A percentile compares a stretch with the other conserved stretches of the same genome.
Conservation (phyloP, 345 rosid genomes). For the Linum tenue region DNA sequence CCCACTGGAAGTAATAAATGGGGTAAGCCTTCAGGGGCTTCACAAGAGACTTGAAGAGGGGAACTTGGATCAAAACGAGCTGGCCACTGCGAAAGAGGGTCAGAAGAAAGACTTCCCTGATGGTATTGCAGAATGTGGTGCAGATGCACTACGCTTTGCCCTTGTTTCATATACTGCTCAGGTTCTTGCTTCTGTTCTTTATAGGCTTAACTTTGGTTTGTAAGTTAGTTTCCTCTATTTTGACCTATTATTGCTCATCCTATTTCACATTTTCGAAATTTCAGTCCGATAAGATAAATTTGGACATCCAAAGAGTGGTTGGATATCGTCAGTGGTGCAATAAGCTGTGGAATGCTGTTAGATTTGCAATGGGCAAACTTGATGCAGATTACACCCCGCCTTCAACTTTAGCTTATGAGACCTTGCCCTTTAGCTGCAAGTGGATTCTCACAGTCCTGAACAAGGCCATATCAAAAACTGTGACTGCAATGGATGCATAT, state of each 20-base stretch:
- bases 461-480: constrained; percentile 57
- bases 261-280: constrained; percentile 12
- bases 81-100: constrained; percentile 63
- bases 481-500: constrained; percentile 44
- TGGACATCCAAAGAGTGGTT: constrained; percentile 89
- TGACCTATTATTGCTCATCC: not conserved
- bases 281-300: constrained; percentile 90
- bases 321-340: constrained; percentile 99
- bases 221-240: not conserved
- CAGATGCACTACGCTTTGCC: constrained; percentile 97
- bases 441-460: constrained; percentile 86
- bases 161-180: constrained; percentile 91
- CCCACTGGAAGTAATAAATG: constrained; percentile 88
- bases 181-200: constrained; percentile 32
- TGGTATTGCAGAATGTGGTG: constrained; percentile 95
- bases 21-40: constrained; percentile 75
- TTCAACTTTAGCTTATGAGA: constrained; percentile 25
- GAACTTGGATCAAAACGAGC: constrained; percentile 68
- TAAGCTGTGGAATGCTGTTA: constrained; percentile 94
- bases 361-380: constrained; percentile 90
- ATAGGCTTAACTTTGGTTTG: constrained; percentile 2
- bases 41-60: constrained; percentile 74
- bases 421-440: constrained; percentile 71
- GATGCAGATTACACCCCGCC: constrained; percentile 59
- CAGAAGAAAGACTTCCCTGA: constrained; percentile 72